Evolutionary conservation across 2,329 filamentous ascomycete genomes (phyloP).

Genomic region (Ascochyta koolunga): DNA sequence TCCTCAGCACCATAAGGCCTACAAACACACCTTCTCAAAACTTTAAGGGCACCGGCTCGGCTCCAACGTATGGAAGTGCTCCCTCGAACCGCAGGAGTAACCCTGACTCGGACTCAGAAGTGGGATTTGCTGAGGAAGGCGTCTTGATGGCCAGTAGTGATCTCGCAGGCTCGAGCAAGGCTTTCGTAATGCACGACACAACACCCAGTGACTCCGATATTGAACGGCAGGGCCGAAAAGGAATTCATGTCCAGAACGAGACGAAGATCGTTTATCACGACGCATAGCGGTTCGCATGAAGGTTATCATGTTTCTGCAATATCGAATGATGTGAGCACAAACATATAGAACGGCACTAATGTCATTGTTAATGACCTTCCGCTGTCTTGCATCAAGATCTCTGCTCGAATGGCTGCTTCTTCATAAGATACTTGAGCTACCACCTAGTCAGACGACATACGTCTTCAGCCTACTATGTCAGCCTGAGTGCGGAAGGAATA

Average conservation of each 20-base stretch:
- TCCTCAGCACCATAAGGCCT: conserved; percentile 17
- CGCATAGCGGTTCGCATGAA: neutral
- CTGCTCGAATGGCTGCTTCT: neutral
- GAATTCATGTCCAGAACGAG: conserved; percentile 15
- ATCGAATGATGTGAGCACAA: neutral
- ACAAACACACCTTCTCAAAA: neutral
- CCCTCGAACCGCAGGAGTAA: conserved; percentile 4
- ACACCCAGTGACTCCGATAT: conserved; percentile 1
- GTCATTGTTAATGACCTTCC: neutral
- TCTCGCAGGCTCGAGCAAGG: conserved; percentile 12
- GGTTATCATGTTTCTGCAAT: neutral
- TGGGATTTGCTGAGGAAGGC: conserved; percentile 21
- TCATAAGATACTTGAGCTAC: neutral
- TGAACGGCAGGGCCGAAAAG: neutral
- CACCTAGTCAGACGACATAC: neutral
- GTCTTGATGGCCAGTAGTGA: conserved; percentile 6
- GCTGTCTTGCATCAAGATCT: neutral
- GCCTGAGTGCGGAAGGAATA: neutral
- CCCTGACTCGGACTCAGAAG: conserved; percentile 16
- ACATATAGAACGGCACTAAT: neutral
- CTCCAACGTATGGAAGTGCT: conserved; percentile 19
- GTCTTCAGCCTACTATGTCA: neutral
- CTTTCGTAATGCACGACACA: conserved; percentile 12
- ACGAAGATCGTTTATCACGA: conserved; percentile 17
- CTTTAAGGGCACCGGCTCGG: conserved; percentile 12